A percentile compares a stretch with the other conserved stretches of the same genome.
Conservation (phyloP, 108 stramenopile species). For the Craspedostauros australis region DNA sequence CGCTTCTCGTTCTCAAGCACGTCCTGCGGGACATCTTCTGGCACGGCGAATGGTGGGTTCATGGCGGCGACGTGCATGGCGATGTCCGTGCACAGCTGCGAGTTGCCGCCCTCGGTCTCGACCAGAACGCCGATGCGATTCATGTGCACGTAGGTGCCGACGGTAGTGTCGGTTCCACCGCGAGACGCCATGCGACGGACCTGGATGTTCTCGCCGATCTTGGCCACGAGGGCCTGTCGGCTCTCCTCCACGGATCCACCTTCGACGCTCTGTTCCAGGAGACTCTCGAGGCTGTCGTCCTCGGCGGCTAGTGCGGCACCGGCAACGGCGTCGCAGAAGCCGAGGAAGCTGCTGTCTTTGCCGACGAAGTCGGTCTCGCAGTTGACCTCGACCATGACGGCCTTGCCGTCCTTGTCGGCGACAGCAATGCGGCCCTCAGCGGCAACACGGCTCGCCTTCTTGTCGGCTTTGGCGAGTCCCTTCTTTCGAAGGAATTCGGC, state of each 20-base stretch:
- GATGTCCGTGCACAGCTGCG: constrained; percentile 44
- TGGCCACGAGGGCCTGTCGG: constrained; percentile 60
- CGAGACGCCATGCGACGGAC: constrained; percentile 52
- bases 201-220: constrained; percentile 78
- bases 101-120: constrained; percentile 46
- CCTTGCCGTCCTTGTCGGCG: constrained; percentile 36
- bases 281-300: constrained; percentile 33
- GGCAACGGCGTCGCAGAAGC: constrained; percentile 58
- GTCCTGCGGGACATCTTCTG: constrained; percentile 69
- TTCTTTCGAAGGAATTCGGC: constrained; percentile 64
- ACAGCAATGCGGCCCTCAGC: constrained; percentile 74
- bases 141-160: constrained; percentile 73
- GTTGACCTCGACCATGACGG: constrained; percentile 83
- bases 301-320: constrained; percentile 38
- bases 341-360: constrained; percentile 44
- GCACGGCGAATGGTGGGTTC: constrained; percentile 64
- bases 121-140: constrained; percentile 61
- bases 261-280: constrained; percentile 37
- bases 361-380: constrained; percentile 86
- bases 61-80: constrained; percentile 84
- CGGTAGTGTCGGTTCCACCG: constrained; percentile 32
- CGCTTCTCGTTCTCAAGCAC: constrained; percentile 66
- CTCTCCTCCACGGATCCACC: constrained; percentile 42
- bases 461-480: constrained; percentile 77
- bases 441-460: constrained; percentile 71